These are phyloP conservation scores for Amniculicola lignicola DNA, from an alignment of 495 filamentous ascomycete genomes.

Conservation along the genomic window DNA sequence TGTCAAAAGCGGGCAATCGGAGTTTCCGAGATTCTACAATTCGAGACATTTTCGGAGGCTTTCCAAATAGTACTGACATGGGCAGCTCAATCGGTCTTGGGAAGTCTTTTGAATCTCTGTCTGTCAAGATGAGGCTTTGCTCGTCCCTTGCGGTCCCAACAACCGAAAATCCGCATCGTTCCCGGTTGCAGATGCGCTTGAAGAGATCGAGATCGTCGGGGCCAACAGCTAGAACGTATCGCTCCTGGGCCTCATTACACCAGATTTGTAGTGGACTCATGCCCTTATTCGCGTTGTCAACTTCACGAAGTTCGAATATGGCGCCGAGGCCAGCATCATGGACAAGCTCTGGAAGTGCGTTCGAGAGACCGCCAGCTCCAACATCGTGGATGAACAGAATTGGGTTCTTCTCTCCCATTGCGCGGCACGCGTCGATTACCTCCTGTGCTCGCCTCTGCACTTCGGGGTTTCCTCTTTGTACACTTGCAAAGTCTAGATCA, in stretches of 20 bases:
- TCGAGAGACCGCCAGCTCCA: conserved; percentile 90
- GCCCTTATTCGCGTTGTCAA: conserved; percentile 82
- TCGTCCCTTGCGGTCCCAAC: conserved; percentile 75
- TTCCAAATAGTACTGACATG: conserved; percentile 88
- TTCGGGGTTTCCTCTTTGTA: conserved; percentile 92
- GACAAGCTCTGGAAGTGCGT: conserved; percentile 87
- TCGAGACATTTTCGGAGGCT: conserved; percentile 77
- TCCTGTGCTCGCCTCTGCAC: conserved; percentile 92
- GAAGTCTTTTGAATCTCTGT: conserved; percentile 73
- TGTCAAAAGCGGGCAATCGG: conserved; percentile 68
- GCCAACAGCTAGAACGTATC: conserved; percentile 85
- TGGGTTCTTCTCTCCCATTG: conserved; percentile 77
- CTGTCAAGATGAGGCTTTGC: conserved; percentile 72
- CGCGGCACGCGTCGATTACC: conserved; percentile 90
- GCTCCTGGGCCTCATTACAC: conserved; percentile 95
- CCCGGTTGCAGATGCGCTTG: conserved; percentile 74
- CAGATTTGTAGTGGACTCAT: conserved; percentile 96
- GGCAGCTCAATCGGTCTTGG: conserved; percentile 85
- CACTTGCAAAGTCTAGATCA: conserved; percentile 91
- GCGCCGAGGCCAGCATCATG: conserved; percentile 87
- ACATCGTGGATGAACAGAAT: conserved; percentile 98
- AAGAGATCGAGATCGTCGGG: conserved; percentile 77
- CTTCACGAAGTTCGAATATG: conserved; percentile 83
- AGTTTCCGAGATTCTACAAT: conserved; percentile 72
- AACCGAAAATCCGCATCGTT: conserved; percentile 90